phyloP scores from a whole-genome alignment of 495 filamentous ascomycete genomes.

The Xylaria venustula region DNA sequence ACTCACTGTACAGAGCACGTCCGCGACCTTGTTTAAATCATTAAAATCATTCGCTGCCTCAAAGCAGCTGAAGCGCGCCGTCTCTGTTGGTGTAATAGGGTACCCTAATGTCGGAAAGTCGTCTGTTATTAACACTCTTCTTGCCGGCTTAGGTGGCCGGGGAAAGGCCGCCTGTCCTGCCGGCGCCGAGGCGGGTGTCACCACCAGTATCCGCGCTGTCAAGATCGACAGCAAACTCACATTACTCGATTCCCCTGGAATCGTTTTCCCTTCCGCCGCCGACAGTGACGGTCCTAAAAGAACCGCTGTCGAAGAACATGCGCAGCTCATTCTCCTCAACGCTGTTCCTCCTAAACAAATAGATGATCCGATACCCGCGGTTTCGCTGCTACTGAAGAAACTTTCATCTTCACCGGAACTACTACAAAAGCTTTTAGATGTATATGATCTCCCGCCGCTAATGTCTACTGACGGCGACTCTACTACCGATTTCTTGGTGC shows the following conservation, averaged over 20 bases:
- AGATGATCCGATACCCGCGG: constrained; percentile 82
- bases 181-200: constrained; percentile 91
- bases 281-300: constrained; percentile 38
- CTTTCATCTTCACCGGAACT: constrained; percentile 71
- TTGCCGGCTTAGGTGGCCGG: constrained; percentile 69
- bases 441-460: constrained; percentile 82
- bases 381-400: constrained; percentile 74
- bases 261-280: constrained; percentile 74
- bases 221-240: constrained; percentile 96
- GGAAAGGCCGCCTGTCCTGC: constrained; percentile 72
- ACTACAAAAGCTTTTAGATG: constrained; percentile 68
- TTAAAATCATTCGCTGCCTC: constrained; percentile 87
- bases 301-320: constrained; percentile 71
- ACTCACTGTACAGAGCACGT: constrained; percentile 81
- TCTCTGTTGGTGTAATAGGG: constrained; percentile 90
- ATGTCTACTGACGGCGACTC: constrained; percentile 64
- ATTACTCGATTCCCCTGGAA: constrained; percentile 91
- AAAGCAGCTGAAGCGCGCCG: constrained; percentile 81
- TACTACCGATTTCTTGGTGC: constrained; percentile 90
- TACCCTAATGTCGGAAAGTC: constrained; percentile 98
- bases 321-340: constrained; percentile 82
- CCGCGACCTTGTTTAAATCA: constrained; percentile 81
- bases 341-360: constrained; percentile 93
- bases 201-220: constrained; percentile 81
- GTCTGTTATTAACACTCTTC: constrained; percentile 92